Base-by-base conservation (phyloP, 371 early-diverging fungal species). In the Mucor mucedo region DNA sequence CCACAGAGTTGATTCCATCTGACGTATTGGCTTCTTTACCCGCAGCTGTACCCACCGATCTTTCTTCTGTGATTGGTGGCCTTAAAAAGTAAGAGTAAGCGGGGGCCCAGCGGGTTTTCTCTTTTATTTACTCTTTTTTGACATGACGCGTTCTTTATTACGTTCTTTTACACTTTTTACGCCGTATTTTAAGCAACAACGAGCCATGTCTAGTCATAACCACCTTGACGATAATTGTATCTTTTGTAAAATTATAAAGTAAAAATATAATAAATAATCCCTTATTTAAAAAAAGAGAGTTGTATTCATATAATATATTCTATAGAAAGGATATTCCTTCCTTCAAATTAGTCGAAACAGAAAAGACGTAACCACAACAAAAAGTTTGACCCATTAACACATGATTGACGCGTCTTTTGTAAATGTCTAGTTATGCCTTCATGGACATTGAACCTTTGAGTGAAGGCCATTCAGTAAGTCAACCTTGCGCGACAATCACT, bases 201-300 rank as follows among this genome's bases (percentile, higher is more conserved):
- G 70, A 47, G 13, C 50, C 48, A 67, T 68, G 62, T 71, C 76
- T 41, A 62, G 60, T 53, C 62, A 69, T 38, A 41, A 63, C 3
- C 78, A 82, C 55, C 59, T 79, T 28, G 53, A 65, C 27, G 72
- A 75, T 38, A 68, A 76, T 68, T 96, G 97, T 84, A 76, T 95
- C 67, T 96, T 96, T 71, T 96, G 97, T 86, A 93, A 91, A 70
- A 95, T 96, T 69, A 84, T 93, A 69, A 80, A 87, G 83, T 69
- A 72, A 57, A 60, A 38, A 8, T 3, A 29, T 2, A 55, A 79
- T 77, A 72, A 91, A 93, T 49, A 86, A 87, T 96, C 52, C 96
- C 96, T 48, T 91, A 91, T 47, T 82, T 85, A 60, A 86, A 89
- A 69, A 63, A 95, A 21, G 16, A 47, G 4, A 13, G 14, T 42